Conservation (phyloP, 163 green algal genomes). For the Trebouxiophyceae sp. region DNA sequence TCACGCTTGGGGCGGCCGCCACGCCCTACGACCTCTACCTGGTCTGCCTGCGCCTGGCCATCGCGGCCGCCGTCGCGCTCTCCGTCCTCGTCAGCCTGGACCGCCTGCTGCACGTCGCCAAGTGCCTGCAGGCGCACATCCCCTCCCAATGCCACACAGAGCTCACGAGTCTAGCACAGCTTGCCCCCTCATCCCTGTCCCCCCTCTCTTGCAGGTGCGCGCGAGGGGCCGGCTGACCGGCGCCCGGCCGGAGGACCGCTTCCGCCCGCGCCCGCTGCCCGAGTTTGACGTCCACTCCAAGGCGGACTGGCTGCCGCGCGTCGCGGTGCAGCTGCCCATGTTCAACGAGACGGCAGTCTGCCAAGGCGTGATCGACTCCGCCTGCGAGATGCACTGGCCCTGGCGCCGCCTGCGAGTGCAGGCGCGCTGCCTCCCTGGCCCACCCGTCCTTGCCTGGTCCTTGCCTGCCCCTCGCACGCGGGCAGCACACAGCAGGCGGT, state of each 20-base stretch:
- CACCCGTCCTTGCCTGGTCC: no score
- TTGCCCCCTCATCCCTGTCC: no score
- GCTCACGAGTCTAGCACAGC: no score
- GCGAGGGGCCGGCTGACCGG: background rate
- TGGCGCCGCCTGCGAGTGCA: conserved; percentile 52
- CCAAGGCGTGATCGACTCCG: conserved; percentile 67
- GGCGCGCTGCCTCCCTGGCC: no score
- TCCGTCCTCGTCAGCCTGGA: conserved; percentile 61
- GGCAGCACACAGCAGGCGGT: no score
- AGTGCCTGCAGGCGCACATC: no score
- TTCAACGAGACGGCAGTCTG: conserved; percentile 79
- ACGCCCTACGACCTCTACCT: conserved; percentile 45
- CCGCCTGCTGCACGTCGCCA: conserved; percentile 54
- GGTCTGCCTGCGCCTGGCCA: conserved; percentile 23
- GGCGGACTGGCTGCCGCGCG: conserved; percentile 34
- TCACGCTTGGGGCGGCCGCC: conserved; percentile 11
- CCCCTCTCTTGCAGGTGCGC: background rate
- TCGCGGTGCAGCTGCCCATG: conserved; percentile 86
- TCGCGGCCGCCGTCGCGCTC: conserved; percentile 40
- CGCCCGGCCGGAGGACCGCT: conserved; percentile 19
- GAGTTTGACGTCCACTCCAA: conserved; percentile 19
- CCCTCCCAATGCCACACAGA: no score
- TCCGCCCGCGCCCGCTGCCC: conserved; percentile 15
- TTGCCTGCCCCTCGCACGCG: no score
- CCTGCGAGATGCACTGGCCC: conserved; percentile 67